phyloP scores from a whole-genome alignment of 768 basidiomycete genomes.

The Tulasnella sp. region DNA sequence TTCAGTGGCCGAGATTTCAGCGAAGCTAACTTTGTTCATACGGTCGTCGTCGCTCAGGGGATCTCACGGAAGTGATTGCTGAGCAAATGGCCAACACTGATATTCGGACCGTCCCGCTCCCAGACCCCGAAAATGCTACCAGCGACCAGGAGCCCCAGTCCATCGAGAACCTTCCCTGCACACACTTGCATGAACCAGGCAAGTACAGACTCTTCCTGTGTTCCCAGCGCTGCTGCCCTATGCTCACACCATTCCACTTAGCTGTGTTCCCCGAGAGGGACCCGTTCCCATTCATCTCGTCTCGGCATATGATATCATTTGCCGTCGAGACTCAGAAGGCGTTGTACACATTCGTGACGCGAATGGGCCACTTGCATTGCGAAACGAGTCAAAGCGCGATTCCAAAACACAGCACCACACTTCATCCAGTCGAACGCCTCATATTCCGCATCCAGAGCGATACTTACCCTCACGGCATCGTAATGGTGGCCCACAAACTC shows the following conservation, averaged over 20 bases:
- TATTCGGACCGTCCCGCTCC: background rate
- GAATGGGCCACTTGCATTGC: background rate
- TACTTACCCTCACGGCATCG: background rate
- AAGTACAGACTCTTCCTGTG: background rate
- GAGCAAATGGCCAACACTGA: background rate
- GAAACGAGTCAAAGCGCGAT: conserved; percentile 8
- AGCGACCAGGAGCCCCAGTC: background rate
- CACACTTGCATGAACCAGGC: conserved; percentile 7
- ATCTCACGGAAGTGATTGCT: background rate
- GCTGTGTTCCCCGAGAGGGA: conserved; percentile 3
- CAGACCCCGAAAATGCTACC: background rate
- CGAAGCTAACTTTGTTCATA: background rate
- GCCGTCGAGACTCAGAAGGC: background rate
- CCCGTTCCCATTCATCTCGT: conserved; percentile 15
- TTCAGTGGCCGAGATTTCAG: background rate
- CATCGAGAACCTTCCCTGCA: background rate
- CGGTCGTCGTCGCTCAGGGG: background rate
- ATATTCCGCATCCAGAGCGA: background rate
- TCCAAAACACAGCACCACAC: background rate
- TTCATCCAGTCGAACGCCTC: background rate
- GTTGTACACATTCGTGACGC: background rate
- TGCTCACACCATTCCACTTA: background rate
- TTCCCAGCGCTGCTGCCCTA: background rate
- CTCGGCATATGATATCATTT: conserved; percentile 4
- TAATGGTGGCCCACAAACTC: background rate